Base-by-base conservation (phyloP, 1,139 yeast species). In the Blastobotrys capitulatus region DNA sequence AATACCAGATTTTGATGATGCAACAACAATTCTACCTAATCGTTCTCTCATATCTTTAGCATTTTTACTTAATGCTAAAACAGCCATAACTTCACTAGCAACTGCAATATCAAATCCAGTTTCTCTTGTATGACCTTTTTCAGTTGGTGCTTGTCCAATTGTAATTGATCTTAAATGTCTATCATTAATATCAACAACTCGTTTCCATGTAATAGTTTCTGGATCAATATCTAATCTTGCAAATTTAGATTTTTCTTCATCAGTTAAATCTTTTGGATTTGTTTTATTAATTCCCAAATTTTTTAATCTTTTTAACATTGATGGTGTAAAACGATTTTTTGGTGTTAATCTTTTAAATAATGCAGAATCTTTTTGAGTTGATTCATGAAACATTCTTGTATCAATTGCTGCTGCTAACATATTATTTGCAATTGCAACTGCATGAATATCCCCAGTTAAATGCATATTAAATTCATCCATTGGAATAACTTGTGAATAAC, bases 401-500 rank as follows among this genome's bases (percentile, higher is more conserved):
- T 92, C 98, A 60, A 92, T 85, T 36, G 98, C 98, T 51, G 98
- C 98, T 53, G 97, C 97, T 59, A 92, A 77, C 66, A 92, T 74
- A 71, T 92, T 92, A 69, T 89, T 90, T 48, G 98, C 97, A 76
- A 90, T 90, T 49, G 95, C 81, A 58, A 92, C 88, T 50, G 98
- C 98, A 69, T 92, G 98, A 60, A 92, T 90, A 69, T 92, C 98
- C 69, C 98, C 98, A 46, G 98, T 92, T 59, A 92, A 82, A 68
- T 92, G 98, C 86, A 92, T 82, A 75, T 92, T 92, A 77, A 92
- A 92, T 71, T 92, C 98, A 69, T 92, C 98, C 98, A 92, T 92
- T 56, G 98, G 98, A 64, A 92, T 89, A 46, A 92, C 97, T 73
- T 92, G 97, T 9, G 97, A 85, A 72, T 90, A 92, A 54, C 98